These are phyloP conservation scores for Paratinospora sagittata DNA, from an alignment of 164 flowering plant species.

Conservation along the genomic window DNA sequence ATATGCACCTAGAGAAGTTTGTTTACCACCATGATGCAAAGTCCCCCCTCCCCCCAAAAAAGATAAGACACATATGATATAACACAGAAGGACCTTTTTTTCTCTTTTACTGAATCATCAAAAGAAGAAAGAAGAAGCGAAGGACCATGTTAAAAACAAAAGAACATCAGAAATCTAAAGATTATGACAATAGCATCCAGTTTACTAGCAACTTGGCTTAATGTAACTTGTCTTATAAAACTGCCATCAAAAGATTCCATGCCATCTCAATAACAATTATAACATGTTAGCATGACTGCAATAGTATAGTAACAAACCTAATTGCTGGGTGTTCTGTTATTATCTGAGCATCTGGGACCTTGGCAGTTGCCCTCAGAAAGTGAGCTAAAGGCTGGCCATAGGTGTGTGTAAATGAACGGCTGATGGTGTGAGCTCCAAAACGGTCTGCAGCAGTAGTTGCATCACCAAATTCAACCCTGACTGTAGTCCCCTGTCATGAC, in stretches of 20 bases:
- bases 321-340: slow-evolving; percentile 82
- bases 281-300: neutral
- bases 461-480: slow-evolving; percentile 93
- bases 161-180: neutral
- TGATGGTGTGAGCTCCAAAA: slow-evolving; percentile 51
- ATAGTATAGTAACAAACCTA: slow-evolving; percentile 29
- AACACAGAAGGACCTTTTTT: too few species aligned
- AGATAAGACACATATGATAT: too few species aligned
- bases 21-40: slow-evolving; percentile 1
- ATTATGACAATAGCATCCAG: neutral
- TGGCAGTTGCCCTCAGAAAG: slow-evolving; percentile 69
- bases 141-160: neutral
- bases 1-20: neutral
- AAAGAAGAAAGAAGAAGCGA: neutral
- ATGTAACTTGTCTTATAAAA: neutral
- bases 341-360: slow-evolving; percentile 80
- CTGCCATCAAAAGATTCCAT: neutral
- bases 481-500: slow-evolving; percentile 71
- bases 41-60: neutral
- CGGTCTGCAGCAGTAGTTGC: slow-evolving; percentile 62
- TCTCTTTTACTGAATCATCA: neutral
- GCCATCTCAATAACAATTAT: neutral
- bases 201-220: neutral
- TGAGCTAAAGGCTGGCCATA: slow-evolving; percentile 95
- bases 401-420: slow-evolving; percentile 68